Percentiles rank a stretch among this genome's conserved stretches.
Conservation (phyloP, 1,284 basidiomycete genomes). For the Trichosporon ovoides region DNA sequence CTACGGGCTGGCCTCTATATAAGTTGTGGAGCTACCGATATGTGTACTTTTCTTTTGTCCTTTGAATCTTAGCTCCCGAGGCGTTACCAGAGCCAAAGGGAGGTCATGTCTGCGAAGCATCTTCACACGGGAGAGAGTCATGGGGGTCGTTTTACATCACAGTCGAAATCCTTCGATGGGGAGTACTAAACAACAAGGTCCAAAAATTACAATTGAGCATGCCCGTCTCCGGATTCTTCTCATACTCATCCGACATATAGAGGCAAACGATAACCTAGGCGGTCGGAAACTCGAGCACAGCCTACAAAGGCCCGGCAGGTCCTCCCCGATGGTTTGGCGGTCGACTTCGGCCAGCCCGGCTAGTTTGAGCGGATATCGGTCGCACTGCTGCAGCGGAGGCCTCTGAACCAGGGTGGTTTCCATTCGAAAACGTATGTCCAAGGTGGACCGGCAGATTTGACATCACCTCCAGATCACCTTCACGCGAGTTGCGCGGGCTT, state of each 20-base stretch:
- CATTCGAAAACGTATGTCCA: background rate
- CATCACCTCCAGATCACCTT: background rate
- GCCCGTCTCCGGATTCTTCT: too few species aligned
- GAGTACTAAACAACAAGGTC: background rate
- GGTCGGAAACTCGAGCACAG: too few species aligned
- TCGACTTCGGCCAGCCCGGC: too few species aligned
- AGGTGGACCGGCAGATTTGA: background rate
- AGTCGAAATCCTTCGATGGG: background rate
- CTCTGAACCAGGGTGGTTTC: background rate
- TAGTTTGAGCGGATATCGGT: too few species aligned
- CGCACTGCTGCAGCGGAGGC: background rate
- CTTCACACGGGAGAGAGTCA: too few species aligned
- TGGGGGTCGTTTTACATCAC: background rate
- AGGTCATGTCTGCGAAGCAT: too few species aligned
- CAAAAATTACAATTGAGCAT: background rate
- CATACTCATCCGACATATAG: too few species aligned
- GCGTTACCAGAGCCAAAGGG: too few species aligned
- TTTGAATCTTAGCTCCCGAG: too few species aligned
- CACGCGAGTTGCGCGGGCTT: background rate
- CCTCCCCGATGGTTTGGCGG: too few species aligned
- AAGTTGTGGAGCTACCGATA: background rate
- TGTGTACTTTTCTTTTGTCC: slow-evolving; percentile 1
- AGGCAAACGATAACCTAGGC: too few species aligned
- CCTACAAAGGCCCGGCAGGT: too few species aligned
- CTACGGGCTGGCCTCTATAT: background rate